These are phyloP conservation scores for Chrysosporium queenslandicum DNA, from an alignment of 2,329 filamentous ascomycete genomes.

Conservation along the genomic window DNA sequence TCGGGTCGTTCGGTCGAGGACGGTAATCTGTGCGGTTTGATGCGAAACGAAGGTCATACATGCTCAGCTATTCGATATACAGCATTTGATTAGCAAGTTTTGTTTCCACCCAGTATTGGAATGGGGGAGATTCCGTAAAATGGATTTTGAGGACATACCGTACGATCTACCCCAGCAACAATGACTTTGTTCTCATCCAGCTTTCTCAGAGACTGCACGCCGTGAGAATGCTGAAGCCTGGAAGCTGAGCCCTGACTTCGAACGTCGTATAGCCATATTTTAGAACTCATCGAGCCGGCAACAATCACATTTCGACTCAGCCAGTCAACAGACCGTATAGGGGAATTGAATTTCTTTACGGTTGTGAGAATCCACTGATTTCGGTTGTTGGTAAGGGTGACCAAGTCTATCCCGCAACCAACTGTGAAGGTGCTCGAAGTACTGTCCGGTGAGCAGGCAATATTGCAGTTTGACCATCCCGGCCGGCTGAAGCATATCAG, in stretches of 20 bases:
- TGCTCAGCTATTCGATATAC: constrained; percentile 26
- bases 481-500: constrained; percentile 19
- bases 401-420: constrained; percentile 31
- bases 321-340: constrained; percentile 32
- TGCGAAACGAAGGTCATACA: constrained; percentile 35
- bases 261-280: constrained; percentile 29
- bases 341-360: constrained; percentile 17
- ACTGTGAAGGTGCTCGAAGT: constrained; percentile 29
- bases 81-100: not conserved
- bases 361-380: constrained; percentile 25
- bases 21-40: constrained; percentile 23
- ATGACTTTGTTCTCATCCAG: constrained; percentile 30
- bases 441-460: constrained; percentile 26
- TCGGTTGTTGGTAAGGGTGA: constrained; percentile 25
- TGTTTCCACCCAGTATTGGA: not conserved
- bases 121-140: not conserved
- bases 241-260: constrained; percentile 26
- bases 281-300: constrained; percentile 28
- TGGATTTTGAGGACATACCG: constrained; percentile 4
- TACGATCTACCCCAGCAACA: constrained; percentile 19
- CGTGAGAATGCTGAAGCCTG: constrained; percentile 28
- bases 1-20: constrained; percentile 23
- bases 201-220: constrained; percentile 28
- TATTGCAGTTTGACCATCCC: constrained; percentile 29
- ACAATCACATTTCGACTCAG: constrained; percentile 29